phyloP scores from a whole-genome alignment of 169 alveolate genomes.

The Plasmodium adleri region DNA sequence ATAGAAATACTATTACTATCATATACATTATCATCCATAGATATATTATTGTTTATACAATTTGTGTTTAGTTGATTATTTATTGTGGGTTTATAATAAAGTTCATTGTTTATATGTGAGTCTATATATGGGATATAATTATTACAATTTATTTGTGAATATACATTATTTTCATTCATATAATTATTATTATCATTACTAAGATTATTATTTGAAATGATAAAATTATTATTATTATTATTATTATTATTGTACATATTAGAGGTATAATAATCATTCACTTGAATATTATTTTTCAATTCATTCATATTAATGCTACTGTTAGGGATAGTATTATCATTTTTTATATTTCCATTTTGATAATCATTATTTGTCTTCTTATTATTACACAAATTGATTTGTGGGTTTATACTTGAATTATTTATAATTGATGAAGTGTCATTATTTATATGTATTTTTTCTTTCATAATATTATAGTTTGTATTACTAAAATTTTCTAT shows the following conservation, averaged over 20 bases:
- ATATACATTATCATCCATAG: slow-evolving; percentile 11
- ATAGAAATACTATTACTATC: not conserved
- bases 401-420: not conserved
- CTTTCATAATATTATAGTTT: slow-evolving; percentile 13
- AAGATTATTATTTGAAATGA: too few relatives aligned
- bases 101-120: slow-evolving; percentile 6
- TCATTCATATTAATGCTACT: slow-evolving; percentile 8
- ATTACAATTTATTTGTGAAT: slow-evolving; percentile 13
- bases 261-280: slow-evolving; percentile 5
- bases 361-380: not conserved
- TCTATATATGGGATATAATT: slow-evolving; percentile 15
- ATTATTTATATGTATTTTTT: not conserved
- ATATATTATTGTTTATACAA: slow-evolving; percentile 5
- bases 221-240: slow-evolving; percentile 1
- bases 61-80: slow-evolving; percentile 12
- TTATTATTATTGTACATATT: slow-evolving; percentile 19
- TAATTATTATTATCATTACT: not conserved
- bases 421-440: slow-evolving; percentile 1
- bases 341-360: slow-evolving; percentile 5
- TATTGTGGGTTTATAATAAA: not conserved
- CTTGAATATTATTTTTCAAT: slow-evolving; percentile 2
- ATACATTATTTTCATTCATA: slow-evolving; percentile 4
- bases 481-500: not conserved
- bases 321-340: slow-evolving; percentile 2
- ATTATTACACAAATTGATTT: not conserved